Evolutionary conservation across 192 early-diverging fungal species (phyloP), one percentile per base, ranked within the genome.

Genomic region (Coemansia pectinata): DNA sequence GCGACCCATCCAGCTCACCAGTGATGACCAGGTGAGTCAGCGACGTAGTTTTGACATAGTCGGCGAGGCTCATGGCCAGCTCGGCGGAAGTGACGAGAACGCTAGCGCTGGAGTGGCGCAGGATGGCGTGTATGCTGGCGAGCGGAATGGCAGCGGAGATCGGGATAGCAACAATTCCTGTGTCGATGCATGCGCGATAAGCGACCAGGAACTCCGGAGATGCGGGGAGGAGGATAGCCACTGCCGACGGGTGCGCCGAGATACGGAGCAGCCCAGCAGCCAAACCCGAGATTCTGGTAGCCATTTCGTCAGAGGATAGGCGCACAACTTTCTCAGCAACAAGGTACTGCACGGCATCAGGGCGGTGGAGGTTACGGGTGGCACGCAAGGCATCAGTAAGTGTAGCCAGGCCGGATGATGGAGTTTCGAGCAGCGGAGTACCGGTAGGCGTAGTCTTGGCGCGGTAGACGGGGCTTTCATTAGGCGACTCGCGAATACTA

Each of bases 181-280:
- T 70, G 45, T 78, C 76, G 4, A 83, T 59, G 61, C 81, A 83
- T 1, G 81, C 81, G 63, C 72, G 81, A 70, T 78, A 78, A 21
- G 65, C 76, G 1, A 78, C 58, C 11, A 74, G 68, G 19, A 72
- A 66, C 60, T 78, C 72, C 25, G 42, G 38, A 27, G 72, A 73
- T 29, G 47, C 62, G 19, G 66, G 62, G 21, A 83, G 58, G n/a
- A 67, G 64, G 33, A 83, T 52, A 0, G 62, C 69, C 8, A 61
- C 72, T 0, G 81, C 25, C 29, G 39, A 36, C 11, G 17, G 8
- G 34, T 6, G 34, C 2, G 57, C n/a, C 31, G 17, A 33, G 11
- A 70, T 21, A 45, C 73, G 69, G 38, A 31, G 29, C 27, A 59
- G 57, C 12, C 64, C 76, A 27, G 33, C 66, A 19, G 79, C 71